Percentiles rank a stretch among this genome's conserved stretches.
Evolutionary conservation across 2,329 filamentous ascomycete genomes (phyloP).

Genomic region (Xylariales sp.): DNA sequence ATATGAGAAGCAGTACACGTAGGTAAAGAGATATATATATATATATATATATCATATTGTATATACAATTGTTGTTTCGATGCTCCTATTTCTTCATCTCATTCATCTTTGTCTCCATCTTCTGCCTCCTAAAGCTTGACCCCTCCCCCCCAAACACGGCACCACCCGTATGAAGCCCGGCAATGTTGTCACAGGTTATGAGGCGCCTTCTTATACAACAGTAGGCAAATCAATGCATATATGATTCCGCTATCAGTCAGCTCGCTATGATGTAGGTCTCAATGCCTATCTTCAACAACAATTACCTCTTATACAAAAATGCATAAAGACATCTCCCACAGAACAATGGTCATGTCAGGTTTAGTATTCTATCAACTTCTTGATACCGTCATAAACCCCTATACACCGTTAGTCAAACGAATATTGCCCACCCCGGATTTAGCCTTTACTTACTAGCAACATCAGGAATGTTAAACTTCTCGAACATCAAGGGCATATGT

Average conservation of each 20-base stretch:
- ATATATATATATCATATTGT: neutral
- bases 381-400: slow-evolving; percentile 80
- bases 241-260: neutral
- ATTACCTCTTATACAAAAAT: neutral
- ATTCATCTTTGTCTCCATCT: neutral
- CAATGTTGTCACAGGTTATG: neutral
- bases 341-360: neutral
- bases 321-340: neutral
- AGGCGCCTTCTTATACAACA: neutral
- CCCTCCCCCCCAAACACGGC: too few species aligned
- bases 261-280: neutral
- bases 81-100: neutral
- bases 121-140: neutral
- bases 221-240: neutral
- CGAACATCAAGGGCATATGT: slow-evolving; percentile 82
- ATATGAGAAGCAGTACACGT: too few species aligned
- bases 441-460: slow-evolving; percentile 78
- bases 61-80: neutral
- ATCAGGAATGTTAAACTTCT: slow-evolving; percentile 85
- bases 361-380: slow-evolving; percentile 73
- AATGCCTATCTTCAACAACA: neutral
- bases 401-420: slow-evolving; percentile 44
- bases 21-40: too few species aligned
- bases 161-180: too few species aligned
- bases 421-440: neutral